phyloP scores from a whole-genome alignment of 2,329 filamentous ascomycete species.

The Zasmidium cellare region DNA sequence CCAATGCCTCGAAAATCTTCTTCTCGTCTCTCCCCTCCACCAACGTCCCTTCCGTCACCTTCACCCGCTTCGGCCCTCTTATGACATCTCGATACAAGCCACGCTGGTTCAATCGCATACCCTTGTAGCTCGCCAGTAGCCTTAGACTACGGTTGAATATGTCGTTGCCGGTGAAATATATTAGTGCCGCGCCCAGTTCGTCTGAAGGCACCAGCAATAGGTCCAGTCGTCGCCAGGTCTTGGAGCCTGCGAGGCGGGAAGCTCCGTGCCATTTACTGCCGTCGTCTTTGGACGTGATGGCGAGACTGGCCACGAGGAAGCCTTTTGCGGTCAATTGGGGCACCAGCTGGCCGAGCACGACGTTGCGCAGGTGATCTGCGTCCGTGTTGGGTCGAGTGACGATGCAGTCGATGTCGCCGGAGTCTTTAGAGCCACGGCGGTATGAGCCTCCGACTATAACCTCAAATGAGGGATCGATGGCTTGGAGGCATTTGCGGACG shows the following conservation, averaged over 20 bases:
- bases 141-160: conserved; percentile 89
- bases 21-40: conserved; percentile 75
- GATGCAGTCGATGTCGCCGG: conserved; percentile 82
- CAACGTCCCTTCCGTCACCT: conserved; percentile 66
- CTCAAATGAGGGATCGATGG: conserved; percentile 64
- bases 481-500: conserved; percentile 60
- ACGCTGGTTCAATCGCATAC: conserved; percentile 80
- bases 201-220: conserved; percentile 77
- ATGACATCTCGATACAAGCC: conserved; percentile 74
- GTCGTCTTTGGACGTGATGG: conserved; percentile 50
- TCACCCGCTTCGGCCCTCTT: conserved; percentile 57
- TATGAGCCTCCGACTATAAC: conserved; percentile 82
- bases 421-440: conserved; percentile 71
- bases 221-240: conserved; percentile 78
- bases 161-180: conserved; percentile 97
- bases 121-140: conserved; percentile 74
- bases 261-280: conserved; percentile 89
- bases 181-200: conserved; percentile 78
- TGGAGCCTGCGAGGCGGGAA: conserved; percentile 64
- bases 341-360: conserved; percentile 66
- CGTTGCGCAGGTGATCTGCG: conserved; percentile 58
- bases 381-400: conserved; percentile 68
- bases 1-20: conserved; percentile 77
- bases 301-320: conserved; percentile 72
- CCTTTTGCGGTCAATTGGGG: conserved; percentile 57